Conservation (phyloP, 2,329 filamentous ascomycete species). For the Penicillium sp. region DNA sequence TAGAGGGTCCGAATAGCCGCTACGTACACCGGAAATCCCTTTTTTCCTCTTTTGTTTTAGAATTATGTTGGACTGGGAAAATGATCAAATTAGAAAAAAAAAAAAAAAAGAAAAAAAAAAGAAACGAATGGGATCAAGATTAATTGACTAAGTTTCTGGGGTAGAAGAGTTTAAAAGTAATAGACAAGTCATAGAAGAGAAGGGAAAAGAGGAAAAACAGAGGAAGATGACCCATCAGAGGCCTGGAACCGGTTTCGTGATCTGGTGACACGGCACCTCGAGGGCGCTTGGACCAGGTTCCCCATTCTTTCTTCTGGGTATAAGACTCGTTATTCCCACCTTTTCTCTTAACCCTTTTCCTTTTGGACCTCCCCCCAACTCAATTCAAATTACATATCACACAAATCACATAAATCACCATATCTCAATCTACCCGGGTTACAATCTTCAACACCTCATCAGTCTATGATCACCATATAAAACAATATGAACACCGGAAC, state of each 20-base stretch:
- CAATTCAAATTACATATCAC: background rate
- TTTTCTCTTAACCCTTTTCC: background rate
- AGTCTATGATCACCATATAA: background rate
- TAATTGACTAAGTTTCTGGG: background rate
- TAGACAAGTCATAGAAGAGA: background rate
- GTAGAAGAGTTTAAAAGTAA: background rate
- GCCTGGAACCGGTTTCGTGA: constrained; percentile 15
- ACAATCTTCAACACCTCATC: background rate
- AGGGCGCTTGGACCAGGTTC: constrained; percentile 16
- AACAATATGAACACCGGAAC: constrained; percentile 27
- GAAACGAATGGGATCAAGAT: no score
- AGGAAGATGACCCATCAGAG: background rate
- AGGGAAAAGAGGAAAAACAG: background rate
- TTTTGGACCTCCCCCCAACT: background rate
- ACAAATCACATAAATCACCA: background rate
- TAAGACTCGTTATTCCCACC: constrained; percentile 12
- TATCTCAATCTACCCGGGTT: background rate
- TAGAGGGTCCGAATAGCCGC: constrained; percentile 9
- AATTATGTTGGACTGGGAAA: background rate
- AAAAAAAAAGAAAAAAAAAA: no score
- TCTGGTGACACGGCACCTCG: constrained; percentile 17
- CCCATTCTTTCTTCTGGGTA: constrained; percentile 13
- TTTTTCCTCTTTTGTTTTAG: background rate
- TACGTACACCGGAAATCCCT: background rate
- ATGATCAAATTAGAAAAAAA: background rate